These are phyloP conservation scores for Penicillium roqueforti DNA, from an alignment of 495 filamentous ascomycete species.

Conservation along the genomic window DNA sequence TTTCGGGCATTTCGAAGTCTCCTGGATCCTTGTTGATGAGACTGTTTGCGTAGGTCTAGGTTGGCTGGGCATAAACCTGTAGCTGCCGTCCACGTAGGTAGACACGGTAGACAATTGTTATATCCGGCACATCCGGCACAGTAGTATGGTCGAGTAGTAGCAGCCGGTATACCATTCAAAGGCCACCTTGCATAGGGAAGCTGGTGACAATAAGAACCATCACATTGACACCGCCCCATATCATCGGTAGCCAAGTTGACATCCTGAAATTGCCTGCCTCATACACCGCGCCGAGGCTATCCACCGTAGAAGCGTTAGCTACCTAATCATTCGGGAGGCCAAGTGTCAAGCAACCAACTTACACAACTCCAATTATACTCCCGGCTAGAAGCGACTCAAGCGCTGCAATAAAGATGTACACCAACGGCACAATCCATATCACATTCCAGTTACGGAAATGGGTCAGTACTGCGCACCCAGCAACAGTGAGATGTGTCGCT, in stretches of 20 bases:
- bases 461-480: slow-evolving; percentile 67
- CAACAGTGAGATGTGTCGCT: slow-evolving; percentile 48
- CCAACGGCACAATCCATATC: slow-evolving; percentile 69
- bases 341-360: slow-evolving; percentile 33
- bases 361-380: slow-evolving; percentile 86
- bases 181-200: slow-evolving; percentile 91
- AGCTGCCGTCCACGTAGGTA: neutral
- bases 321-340: slow-evolving; percentile 6
- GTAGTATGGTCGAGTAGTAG: neutral
- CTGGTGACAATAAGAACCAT: slow-evolving; percentile 87
- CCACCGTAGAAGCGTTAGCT: slow-evolving; percentile 15
- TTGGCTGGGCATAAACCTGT: neutral
- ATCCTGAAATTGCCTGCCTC: slow-evolving; percentile 83
- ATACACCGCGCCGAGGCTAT: slow-evolving; percentile 82
- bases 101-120: too few species aligned
- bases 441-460: slow-evolving; percentile 67
- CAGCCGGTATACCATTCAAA: slow-evolving; percentile 46
- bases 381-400: slow-evolving; percentile 82
- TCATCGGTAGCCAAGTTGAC: slow-evolving; percentile 96
- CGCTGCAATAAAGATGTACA: slow-evolving; percentile 71
- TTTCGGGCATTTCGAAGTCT: slow-evolving; percentile 9
- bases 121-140: neutral
- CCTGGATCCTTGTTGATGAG: neutral
- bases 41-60: neutral
- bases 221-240: slow-evolving; percentile 90